Evolutionary conservation across 192 early-diverging fungal species (phyloP).

Genomic region (Bifiguratus adelaidae): DNA sequence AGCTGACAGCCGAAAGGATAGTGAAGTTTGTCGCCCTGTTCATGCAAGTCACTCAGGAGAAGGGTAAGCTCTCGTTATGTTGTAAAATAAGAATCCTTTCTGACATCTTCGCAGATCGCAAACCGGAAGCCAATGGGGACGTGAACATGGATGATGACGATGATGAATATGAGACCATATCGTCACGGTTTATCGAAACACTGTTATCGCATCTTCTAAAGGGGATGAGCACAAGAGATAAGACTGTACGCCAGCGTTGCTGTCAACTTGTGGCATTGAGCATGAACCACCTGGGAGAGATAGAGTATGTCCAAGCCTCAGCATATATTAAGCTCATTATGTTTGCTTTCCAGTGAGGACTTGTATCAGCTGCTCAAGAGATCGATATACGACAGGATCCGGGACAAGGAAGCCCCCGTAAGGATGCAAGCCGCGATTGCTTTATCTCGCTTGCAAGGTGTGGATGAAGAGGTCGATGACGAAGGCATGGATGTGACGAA

Average conservation of each 20-base stretch:
- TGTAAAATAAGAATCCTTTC: background rate
- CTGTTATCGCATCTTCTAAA: conserved; percentile 59
- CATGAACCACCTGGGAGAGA: conserved; percentile 60
- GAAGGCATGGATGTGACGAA: conserved; percentile 52
- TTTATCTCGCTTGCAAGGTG: conserved; percentile 62
- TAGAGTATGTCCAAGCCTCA: conserved; percentile 42
- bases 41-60: conserved; percentile 57
- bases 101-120: background rate
- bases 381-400: conserved; percentile 56
- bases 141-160: conserved; percentile 6
- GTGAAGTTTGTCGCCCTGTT: conserved; percentile 67
- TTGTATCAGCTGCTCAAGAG: conserved; percentile 58
- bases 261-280: conserved; percentile 70
- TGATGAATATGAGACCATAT: conserved; percentile 37
- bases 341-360: conserved; percentile 42
- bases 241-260: conserved; percentile 59
- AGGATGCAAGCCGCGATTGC: conserved; percentile 72
- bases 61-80: conserved; percentile 20
- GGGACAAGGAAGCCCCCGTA: conserved; percentile 73
- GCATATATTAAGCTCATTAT: background rate
- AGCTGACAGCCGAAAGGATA: conserved; percentile 56
- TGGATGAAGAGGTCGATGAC: conserved; percentile 35
- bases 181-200: conserved; percentile 58
- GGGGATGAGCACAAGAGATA: conserved; percentile 75
- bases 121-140: background rate